Conservation (phyloP, 345 rosid genomes). For the Capsella bursapastoris region DNA sequence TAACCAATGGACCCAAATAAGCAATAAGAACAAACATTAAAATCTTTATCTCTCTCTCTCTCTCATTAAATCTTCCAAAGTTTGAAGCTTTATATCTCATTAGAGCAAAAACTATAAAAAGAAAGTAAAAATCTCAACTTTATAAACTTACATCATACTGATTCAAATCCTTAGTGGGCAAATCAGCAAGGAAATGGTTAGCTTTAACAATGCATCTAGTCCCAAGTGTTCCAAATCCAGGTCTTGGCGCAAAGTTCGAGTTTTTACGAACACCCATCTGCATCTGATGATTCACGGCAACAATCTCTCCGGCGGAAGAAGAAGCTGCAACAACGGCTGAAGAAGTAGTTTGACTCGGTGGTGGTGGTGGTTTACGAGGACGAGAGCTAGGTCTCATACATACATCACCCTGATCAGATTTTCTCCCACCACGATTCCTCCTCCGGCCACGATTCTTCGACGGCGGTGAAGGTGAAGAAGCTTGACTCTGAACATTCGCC, state of each 20-base stretch:
- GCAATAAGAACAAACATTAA: conserved; percentile 53
- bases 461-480: conserved; percentile 82
- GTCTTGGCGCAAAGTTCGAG: conserved; percentile 74
- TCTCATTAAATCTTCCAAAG: conserved; percentile 21
- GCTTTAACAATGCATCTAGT: conserved; percentile 96
- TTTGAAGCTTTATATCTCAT: conserved; percentile 20
- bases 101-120: conserved; percentile 28
- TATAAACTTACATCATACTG: conserved; percentile 84
- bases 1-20: conserved; percentile 44
- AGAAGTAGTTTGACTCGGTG: conserved; percentile 8
- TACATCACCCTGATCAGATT: conserved; percentile 88
- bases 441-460: conserved; percentile 72
- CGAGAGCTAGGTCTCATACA: conserved; percentile 93
- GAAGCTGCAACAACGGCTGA: neutral
- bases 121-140: neutral
- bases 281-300: conserved; percentile 40
- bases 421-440: conserved; percentile 92
- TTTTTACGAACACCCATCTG: conserved; percentile 75
- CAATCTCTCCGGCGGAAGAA: conserved; percentile 13
- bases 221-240: conserved; percentile 90
- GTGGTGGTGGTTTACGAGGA: conserved; percentile 69
- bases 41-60: conserved; percentile 23
- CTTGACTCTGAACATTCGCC: conserved; percentile 47
- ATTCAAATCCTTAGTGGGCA: conserved; percentile 89
- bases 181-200: conserved; percentile 93